These are phyloP conservation scores for Vigna trinervia DNA, from an alignment of 306 rosid genomes.

Conservation along the genomic window DNA sequence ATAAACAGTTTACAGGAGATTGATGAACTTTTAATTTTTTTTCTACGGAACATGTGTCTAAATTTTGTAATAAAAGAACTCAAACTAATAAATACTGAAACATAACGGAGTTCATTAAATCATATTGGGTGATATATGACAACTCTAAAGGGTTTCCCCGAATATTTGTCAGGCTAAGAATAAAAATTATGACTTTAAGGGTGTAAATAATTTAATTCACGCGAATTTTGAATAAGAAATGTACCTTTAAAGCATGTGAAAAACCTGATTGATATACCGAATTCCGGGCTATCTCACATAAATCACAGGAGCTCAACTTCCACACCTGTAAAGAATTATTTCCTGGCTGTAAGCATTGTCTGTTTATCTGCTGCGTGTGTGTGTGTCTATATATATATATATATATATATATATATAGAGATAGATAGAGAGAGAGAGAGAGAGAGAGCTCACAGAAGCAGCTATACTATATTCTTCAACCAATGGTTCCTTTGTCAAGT, in stretches of 20 bases:
- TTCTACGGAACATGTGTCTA: background rate
- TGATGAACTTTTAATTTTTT: background rate
- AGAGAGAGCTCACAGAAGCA: conserved; percentile 84
- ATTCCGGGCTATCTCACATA: conserved; percentile 96
- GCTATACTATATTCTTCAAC: conserved; percentile 99
- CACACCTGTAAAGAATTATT: conserved; percentile 71
- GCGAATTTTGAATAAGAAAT: background rate
- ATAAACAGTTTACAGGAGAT: background rate
- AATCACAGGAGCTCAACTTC: conserved; percentile 96
- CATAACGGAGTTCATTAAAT: background rate
- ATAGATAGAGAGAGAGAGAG: conserved; percentile 12
- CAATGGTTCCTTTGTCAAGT: conserved; percentile 95
- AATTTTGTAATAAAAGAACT: background rate
- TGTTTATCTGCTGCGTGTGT: background rate
- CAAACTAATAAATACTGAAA: background rate
- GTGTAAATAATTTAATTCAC: conserved; percentile 33
- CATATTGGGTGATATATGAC: conserved; percentile 15
- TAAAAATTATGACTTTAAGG: background rate
- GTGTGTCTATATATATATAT: too few relatives aligned
- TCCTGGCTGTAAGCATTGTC: conserved; percentile 18
- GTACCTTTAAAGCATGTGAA: conserved; percentile 94
- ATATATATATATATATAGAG: background rate
- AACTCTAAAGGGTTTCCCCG: background rate
- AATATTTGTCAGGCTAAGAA: background rate
- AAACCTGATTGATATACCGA: conserved; percentile 96